phyloP scores from a whole-genome alignment of 2,329 filamentous ascomycete species.

The Epichloe glyceriae region DNA sequence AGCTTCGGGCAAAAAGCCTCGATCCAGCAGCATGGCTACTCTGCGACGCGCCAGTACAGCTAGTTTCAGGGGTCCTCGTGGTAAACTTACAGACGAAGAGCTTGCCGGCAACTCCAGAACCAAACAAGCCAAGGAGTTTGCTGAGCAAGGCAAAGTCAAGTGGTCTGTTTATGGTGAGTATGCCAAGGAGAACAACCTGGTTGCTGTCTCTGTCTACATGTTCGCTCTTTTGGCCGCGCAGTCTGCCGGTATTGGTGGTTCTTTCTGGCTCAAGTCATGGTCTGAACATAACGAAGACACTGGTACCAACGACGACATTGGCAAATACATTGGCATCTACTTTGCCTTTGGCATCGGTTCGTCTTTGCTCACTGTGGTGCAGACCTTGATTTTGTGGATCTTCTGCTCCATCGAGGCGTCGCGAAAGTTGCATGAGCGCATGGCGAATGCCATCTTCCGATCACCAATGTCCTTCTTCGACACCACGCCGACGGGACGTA shows the following conservation, averaged over 20 bases:
- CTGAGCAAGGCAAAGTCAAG: slow-evolving; percentile 94
- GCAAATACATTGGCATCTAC: slow-evolving; percentile 89
- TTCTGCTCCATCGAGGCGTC: slow-evolving; percentile 99
- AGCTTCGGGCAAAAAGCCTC: slow-evolving; percentile 37
- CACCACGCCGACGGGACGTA: slow-evolving; percentile 89
- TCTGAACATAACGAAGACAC: slow-evolving; percentile 60
- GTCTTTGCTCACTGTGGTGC: slow-evolving; percentile 71
- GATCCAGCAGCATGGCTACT: slow-evolving; percentile 61
- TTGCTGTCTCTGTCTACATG: slow-evolving; percentile 72
- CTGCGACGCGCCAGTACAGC: slow-evolving; percentile 82
- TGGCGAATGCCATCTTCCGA: slow-evolving; percentile 94
- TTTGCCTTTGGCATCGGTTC: slow-evolving; percentile 88
- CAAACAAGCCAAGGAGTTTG: slow-evolving; percentile 74
- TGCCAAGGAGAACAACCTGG: slow-evolving; percentile 82
- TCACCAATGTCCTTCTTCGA: slow-evolving; percentile 99
- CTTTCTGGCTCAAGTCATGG: slow-evolving; percentile 91
- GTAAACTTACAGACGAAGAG: slow-evolving; percentile 77
- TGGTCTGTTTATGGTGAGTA: slow-evolving; percentile 90
- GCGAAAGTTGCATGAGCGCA: slow-evolving; percentile 88
- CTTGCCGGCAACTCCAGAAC: slow-evolving; percentile 59
- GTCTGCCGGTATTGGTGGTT: slow-evolving; percentile 69
- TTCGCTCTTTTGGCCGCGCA: slow-evolving; percentile 67
- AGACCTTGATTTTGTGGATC: slow-evolving; percentile 95
- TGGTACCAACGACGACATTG: slow-evolving; percentile 61
- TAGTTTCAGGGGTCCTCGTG: slow-evolving; percentile 75